Evolutionary conservation across 2,329 filamentous ascomycete genomes (phyloP).

Genomic region (Tolypocladium tropicale): DNA sequence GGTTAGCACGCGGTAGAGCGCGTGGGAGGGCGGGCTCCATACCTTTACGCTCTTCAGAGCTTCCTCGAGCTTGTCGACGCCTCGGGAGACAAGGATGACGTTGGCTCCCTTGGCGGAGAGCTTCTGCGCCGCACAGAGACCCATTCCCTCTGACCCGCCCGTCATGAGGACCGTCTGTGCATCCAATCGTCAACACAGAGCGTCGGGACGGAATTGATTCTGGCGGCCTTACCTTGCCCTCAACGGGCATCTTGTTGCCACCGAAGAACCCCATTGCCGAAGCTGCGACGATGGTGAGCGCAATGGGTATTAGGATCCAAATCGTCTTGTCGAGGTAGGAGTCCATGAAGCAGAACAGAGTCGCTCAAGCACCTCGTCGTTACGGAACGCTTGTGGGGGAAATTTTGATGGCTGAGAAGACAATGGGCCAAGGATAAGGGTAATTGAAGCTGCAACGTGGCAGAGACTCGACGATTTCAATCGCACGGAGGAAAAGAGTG

Average conservation of each 20-base stretch:
- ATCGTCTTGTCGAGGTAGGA: background rate
- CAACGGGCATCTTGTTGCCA: conserved; percentile 68
- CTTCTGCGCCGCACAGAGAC: conserved; percentile 61
- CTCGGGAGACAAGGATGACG: conserved; percentile 75
- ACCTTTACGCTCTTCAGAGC: conserved; percentile 59
- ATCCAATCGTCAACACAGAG: conserved; percentile 2
- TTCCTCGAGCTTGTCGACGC: conserved; percentile 59
- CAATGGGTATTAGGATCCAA: conserved; percentile 15
- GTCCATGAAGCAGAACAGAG: conserved; percentile 2
- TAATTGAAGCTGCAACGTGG: background rate
- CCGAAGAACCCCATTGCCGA: conserved; percentile 57
- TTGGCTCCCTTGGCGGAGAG: conserved; percentile 78
- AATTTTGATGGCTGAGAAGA: background rate
- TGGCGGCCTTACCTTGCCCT: conserved; percentile 57
- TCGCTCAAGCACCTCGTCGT: background rate
- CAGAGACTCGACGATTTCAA: background rate
- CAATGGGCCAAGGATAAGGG: background rate
- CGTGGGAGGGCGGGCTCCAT: conserved; percentile 8
- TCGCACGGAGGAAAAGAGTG: background rate
- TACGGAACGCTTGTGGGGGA: background rate
- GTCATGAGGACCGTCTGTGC: conserved; percentile 76
- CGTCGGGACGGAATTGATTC: background rate
- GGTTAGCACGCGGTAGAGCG: background rate
- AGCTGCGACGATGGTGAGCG: conserved; percentile 24
- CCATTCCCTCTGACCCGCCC: conserved; percentile 89